Percentiles rank a stretch among this genome's conserved stretches.
phyloP scores from a whole-genome alignment of 2,329 filamentous ascomycete species.

The Apiospora hydei region DNA sequence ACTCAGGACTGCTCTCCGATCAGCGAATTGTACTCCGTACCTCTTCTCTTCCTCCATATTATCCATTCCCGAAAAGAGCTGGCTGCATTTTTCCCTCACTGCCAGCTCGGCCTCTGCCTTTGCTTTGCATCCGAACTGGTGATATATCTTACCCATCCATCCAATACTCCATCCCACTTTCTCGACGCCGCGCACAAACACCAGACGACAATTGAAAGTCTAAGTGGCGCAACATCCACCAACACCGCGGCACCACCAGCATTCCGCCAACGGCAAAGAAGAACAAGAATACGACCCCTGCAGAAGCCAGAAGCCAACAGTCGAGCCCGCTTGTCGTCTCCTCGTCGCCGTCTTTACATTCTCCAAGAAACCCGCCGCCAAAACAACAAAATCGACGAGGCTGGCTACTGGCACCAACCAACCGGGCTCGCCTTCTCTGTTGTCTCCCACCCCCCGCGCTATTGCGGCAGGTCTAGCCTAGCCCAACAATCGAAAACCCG shows the following conservation, averaged over 20 bases:
- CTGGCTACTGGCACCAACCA: background rate
- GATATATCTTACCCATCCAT: background rate
- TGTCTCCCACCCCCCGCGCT: background rate
- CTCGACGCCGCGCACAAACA: background rate
- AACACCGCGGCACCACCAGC: background rate
- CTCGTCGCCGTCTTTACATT: background rate
- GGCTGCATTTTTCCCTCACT: background rate
- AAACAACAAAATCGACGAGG: background rate
- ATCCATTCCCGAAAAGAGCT: background rate
- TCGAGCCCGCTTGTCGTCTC: background rate
- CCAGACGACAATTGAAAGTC: constrained; percentile 9
- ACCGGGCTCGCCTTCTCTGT: background rate
- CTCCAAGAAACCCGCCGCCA: background rate
- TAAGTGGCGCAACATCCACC: background rate
- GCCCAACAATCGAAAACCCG: constrained; percentile 16
- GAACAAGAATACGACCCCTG: background rate
- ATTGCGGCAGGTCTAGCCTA: constrained; percentile 21
- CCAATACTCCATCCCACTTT: constrained; percentile 9
- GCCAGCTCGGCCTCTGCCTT: background rate
- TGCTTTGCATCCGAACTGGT: background rate
- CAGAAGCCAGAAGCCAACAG: background rate
- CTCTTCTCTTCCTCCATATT: background rate
- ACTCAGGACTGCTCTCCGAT: too few species aligned
- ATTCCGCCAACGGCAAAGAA: background rate
- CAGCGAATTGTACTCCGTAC: background rate